Base-by-base conservation (phyloP, 805 yeast species). In the Candida sakaeoensis region DNA sequence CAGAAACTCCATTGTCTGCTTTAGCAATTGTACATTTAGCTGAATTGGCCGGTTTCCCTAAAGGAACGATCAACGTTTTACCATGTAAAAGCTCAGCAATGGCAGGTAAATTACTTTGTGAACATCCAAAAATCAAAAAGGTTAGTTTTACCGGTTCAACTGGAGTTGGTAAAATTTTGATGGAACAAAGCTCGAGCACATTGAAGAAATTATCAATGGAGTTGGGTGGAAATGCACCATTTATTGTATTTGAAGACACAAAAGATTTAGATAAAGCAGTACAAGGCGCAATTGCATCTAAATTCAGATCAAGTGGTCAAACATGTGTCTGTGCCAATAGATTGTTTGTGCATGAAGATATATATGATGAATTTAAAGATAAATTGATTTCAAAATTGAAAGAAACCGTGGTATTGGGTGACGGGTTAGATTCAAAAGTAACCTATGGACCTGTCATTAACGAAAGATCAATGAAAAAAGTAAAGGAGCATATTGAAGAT, bases 391-490 rank as follows among this genome's bases (percentile, higher is more conserved):
- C 52, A 13, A 57, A 68, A 49, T 38, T 47, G 57, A 21, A 51
- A 48, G 40, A 53, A 13, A 57, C 63, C 12, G 72, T 77, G 33
- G 65, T 55, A 40, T 63, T 83, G 34, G 95, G 93, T 15, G 70
- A 80, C 46, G 90, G 89, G 5, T 60, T 82, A 22, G 73, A 67
- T 2, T 57, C 61, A 13, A 74, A 58, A n/a, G 68, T 75, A 15
- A 82, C 90, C 0, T 89, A 83, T 54, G 93, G 95, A 14, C 91
- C 93, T 3, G 60, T 85, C 42, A 83, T 84, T 48, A 82, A 81
- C 53, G 73, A 66, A 8, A 67, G 75, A 45, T 81, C 88, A 5
- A 65, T 83, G 44, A 65, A 61, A 0, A 85, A 82, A 58, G 87
- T 85, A 19, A 57, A 68, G 43, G 54, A 60, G 6, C 88, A 83